Base-by-base conservation (phyloP, 1,284 basidiomycete species). In the Paramarasmius palmivorus region DNA sequence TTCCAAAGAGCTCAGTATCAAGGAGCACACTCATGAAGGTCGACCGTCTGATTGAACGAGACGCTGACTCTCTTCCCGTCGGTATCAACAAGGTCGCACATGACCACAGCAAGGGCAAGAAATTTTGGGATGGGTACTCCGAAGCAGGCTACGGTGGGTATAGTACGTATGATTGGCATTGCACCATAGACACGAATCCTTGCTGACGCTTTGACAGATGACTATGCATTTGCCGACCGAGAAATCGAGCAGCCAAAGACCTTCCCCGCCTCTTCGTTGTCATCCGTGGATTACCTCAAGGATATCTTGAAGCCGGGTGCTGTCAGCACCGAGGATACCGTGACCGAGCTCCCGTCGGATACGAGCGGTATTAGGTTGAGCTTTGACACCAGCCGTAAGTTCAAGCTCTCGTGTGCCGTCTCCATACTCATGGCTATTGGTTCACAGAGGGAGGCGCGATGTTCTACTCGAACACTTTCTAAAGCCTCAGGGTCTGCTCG, bases 301-400 rank as follows among this genome's bases (percentile, higher is more conserved):
- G 75, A 79, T 44, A 64, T 84, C 29, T 60, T 86, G 20, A 65
- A 63, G n/a, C 63, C 71, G 19, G 68, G 65, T 40, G 66, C 64
- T 48, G 67, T 69, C 12, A 50, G 61, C 61, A 56, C 36, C 12
- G 55, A 44, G 12, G 71, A 73, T 14, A 71, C 79, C 2, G 73
- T 83, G 17, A 78, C 82, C 22, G 76, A 78, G 54, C 73, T 91
- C 32, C 70, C 72, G 1, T 81, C 83, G 19, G 74, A 72, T 17
- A 79, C 77, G 62, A 84, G 83, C 15, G 85, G 87, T 7, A 70
- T 89, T 38, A 76, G 72, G 34, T 65, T 90, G 26, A 63, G 74
- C 23, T 89, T 90, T 65, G 77, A 82, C 57, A 81, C 83, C 4
- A 90, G 90, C 66, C 86, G 87, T 90, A 56, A 55, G 86, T 75